Conservation (phyloP, 768 basidiomycete species). For the Lactarius deliciosus region DNA sequence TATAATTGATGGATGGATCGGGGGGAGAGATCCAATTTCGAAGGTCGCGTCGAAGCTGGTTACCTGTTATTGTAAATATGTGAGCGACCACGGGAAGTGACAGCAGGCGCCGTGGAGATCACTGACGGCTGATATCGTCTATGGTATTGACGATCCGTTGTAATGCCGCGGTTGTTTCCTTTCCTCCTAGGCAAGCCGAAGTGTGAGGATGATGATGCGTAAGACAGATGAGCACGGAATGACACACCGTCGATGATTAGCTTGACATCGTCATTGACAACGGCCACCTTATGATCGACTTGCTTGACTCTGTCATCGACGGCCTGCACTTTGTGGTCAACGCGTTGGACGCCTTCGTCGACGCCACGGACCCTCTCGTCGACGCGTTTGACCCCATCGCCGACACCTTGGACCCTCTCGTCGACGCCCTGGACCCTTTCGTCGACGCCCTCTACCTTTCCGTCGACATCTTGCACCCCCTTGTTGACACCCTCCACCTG, state of each 20-base stretch:
- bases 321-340: neutral
- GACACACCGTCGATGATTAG: neutral
- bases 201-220: too few relatives aligned
- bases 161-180: neutral
- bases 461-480: too few relatives aligned
- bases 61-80: neutral
- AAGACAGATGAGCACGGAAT: neutral
- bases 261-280: neutral
- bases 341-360: neutral
- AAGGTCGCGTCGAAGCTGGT: neutral
- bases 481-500: neutral
- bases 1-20: constrained; percentile 7
- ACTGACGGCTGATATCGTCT: neutral
- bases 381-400: too few relatives aligned
- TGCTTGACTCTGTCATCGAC: neutral
- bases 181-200: neutral
- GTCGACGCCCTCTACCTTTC: neutral
- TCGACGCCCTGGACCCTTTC: too few relatives aligned
- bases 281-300: neutral
- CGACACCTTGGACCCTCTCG: neutral
- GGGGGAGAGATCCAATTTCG: constrained; percentile 9
- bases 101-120: neutral
- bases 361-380: neutral
- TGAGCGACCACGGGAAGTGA: neutral
- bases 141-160: neutral